Conservation (phyloP, 2,329 filamentous ascomycete species). For the Dactylonectria macrodidyma region DNA sequence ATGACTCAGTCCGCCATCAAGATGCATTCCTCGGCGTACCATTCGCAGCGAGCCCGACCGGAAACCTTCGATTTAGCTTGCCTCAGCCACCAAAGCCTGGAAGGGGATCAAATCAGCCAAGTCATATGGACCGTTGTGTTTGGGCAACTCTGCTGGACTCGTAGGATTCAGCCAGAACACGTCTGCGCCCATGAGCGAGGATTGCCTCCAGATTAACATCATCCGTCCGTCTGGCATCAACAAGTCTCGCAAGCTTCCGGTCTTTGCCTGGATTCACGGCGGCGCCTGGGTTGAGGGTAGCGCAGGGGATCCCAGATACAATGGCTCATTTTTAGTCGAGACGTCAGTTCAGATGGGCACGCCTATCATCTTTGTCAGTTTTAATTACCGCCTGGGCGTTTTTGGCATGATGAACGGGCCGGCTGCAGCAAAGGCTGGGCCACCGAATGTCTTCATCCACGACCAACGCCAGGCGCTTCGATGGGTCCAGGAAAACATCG, state of each 20-base stretch:
- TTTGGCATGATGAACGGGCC: conserved; percentile 63
- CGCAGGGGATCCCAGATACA: conserved; percentile 2
- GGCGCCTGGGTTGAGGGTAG: conserved; percentile 6
- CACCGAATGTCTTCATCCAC: conserved; percentile 53
- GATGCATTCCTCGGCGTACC: conserved; percentile 8
- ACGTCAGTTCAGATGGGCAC: conserved; percentile 10
- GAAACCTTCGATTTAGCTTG: conserved; percentile 1
- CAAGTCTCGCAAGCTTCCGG: background rate
- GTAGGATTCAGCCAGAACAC: conserved; percentile 6
- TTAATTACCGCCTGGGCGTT: conserved; percentile 49
- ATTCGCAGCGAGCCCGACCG: background rate
- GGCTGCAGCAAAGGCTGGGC: conserved; percentile 56
- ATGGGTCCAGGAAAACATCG: conserved; percentile 55
- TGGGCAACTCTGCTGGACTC: background rate
- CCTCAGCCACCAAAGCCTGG: no score
- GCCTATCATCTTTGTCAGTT: conserved; percentile 15
- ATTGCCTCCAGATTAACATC: conserved; percentile 18
- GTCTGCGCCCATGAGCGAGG: conserved; percentile 9
- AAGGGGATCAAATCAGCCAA: no score
- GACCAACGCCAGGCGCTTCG: conserved; percentile 55
- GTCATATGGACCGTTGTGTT: no score
- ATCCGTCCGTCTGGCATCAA: conserved; percentile 3
- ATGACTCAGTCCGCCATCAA: background rate
- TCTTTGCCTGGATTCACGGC: no score
- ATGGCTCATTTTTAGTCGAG: conserved; percentile 7